Percentiles rank a stretch among this genome's conserved stretches.
Conservation (phyloP, 2,329 filamentous ascomycete species). For the Sporothrix protearum region DNA sequence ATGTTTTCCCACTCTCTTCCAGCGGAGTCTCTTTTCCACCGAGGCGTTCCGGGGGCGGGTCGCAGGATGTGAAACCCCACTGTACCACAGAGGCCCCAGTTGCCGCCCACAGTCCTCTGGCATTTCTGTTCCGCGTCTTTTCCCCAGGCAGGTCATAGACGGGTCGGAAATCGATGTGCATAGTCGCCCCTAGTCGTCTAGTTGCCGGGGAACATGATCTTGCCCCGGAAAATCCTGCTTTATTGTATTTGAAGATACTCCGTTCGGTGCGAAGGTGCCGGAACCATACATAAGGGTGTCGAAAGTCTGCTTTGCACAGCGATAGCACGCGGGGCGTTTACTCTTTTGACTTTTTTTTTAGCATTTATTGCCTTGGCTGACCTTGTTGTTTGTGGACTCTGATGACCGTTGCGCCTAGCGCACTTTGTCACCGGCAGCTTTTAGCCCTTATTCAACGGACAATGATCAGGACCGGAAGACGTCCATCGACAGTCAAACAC, state of each 20-base stretch:
- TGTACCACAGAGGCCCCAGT: too few species aligned
- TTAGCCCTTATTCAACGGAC: not conserved
- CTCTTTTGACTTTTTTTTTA: not conserved
- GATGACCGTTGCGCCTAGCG: not conserved
- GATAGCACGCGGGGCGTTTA: not conserved
- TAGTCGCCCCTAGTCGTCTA: not conserved
- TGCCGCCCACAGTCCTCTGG: too few species aligned
- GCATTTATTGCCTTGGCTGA: not conserved
- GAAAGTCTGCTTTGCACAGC: not conserved
- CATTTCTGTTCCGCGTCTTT: not conserved
- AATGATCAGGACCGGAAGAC: not conserved
- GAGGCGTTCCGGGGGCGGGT: not conserved
- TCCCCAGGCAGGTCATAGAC: too few species aligned
- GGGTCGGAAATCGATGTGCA: constrained; percentile 14
- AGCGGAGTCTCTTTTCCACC: constrained; percentile 15
- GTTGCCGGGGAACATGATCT: not conserved
- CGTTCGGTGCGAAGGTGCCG: not conserved
- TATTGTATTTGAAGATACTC: not conserved
- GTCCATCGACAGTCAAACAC: too few species aligned
- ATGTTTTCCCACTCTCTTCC: not conserved
- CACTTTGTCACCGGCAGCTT: not conserved
- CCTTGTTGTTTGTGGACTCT: not conserved
- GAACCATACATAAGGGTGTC: not conserved
- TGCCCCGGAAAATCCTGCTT: not conserved
- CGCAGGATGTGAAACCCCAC: not conserved